Evolutionary conservation across 345 rosid species (phyloP).

Genomic region (Lepidium africanum): DNA sequence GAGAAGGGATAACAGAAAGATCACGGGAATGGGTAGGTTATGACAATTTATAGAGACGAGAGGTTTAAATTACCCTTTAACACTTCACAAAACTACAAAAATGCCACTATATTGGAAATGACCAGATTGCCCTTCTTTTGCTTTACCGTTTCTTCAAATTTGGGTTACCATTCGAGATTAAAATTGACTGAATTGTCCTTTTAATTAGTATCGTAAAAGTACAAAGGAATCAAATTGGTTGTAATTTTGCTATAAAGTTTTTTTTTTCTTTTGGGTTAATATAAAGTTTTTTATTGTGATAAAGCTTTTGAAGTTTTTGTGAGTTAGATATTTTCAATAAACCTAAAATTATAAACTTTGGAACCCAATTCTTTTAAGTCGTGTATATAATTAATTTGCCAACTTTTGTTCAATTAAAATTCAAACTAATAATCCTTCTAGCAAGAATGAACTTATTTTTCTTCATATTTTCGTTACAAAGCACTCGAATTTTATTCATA

Average conservation of each 20-base stretch:
- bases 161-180: not conserved
- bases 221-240: not conserved
- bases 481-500: not conserved
- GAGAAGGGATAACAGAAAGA: not conserved
- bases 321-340: not conserved
- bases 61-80: not conserved
- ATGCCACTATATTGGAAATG: not conserved
- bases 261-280: no score
- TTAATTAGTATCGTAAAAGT: not conserved
- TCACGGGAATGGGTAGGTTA: not conserved
- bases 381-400: not conserved
- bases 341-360: not conserved
- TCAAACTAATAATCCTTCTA: not conserved
- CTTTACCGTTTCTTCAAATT: constrained; percentile 19
- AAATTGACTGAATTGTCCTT: not conserved
- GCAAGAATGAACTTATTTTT: not conserved
- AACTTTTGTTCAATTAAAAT: not conserved
- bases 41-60: constrained; percentile 30
- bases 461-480: not conserved
- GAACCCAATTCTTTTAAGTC: not conserved
- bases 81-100: not conserved
- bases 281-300: not conserved
- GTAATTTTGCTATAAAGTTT: not conserved
- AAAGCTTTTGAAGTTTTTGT: not conserved
- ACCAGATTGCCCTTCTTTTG: constrained; percentile 21